Conservation (phyloP, 257 asterid species). For the Rhazya stricta region DNA sequence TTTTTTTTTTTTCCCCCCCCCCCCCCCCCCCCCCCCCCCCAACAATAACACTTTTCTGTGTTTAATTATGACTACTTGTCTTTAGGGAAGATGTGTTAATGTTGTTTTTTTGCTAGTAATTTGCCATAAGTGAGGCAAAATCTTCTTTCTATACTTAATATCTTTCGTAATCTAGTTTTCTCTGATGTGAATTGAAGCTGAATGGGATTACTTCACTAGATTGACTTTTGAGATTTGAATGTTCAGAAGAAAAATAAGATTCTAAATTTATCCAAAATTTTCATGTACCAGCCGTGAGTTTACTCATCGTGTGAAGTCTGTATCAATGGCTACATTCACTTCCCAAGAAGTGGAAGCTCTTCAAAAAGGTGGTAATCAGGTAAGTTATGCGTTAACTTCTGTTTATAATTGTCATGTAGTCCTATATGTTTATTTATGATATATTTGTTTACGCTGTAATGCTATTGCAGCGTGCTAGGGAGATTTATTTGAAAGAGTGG, state of each 20-base stretch:
- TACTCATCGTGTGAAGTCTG: constrained; percentile 97
- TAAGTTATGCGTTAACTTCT: constrained; percentile 13
- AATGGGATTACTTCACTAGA: neutral
- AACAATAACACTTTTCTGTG: no score
- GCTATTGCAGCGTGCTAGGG: constrained; percentile 84
- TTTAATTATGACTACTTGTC: neutral
- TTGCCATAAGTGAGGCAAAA: neutral
- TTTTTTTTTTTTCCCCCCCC: neutral
- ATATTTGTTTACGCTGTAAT: constrained; percentile 10
- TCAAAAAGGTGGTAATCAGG: constrained; percentile 98
- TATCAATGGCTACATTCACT: constrained; percentile 91
- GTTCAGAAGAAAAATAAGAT: constrained; percentile 4
- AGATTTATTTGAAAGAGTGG: constrained; percentile 67
- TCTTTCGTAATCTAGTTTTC: neutral
- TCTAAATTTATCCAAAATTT: constrained; percentile 15
- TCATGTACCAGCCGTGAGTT: constrained; percentile 81
- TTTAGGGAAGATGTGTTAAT: neutral
- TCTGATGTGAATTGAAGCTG: neutral
- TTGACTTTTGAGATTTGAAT: constrained; percentile 5
- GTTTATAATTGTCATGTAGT: neutral
- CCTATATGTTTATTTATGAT: neutral
- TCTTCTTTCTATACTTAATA: neutral
- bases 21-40: no score
- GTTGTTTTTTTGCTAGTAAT: neutral
- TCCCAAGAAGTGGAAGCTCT: constrained; percentile 93